Evolutionary conservation across 192 early-diverging fungal genomes (phyloP).

Genomic region (Backusella tarrabulga): DNA sequence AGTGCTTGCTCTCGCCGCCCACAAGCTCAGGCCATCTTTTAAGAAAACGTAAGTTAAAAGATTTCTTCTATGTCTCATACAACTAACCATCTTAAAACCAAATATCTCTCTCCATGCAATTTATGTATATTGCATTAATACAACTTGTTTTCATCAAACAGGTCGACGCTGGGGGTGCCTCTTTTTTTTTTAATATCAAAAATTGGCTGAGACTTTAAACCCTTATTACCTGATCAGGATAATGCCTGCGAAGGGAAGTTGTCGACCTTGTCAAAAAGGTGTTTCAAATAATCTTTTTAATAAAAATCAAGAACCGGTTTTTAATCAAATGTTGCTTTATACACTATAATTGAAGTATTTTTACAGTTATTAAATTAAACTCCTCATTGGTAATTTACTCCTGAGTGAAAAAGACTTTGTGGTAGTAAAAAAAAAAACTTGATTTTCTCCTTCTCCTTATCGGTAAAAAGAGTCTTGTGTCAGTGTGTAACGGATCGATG

Average conservation of each 20-base stretch:
- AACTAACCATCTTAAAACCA: no score
- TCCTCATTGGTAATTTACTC: not conserved
- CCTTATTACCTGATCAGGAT: constrained; percentile 50
- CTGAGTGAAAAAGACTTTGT: not conserved
- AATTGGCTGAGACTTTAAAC: constrained; percentile 46
- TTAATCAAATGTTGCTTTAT: not conserved
- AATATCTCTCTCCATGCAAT: no score
- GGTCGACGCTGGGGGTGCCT: constrained; percentile 45
- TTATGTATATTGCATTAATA: not conserved
- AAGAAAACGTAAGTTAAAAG: not conserved
- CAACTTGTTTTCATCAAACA: not conserved
- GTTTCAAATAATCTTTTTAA: not conserved
- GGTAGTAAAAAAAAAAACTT: not conserved
- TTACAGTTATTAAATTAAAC: not conserved
- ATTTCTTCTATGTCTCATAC: not conserved
- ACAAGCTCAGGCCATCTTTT: not conserved
- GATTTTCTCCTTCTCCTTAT: not conserved
- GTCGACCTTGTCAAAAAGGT: not conserved
- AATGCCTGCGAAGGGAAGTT: constrained; percentile 51
- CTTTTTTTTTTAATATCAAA: constrained; percentile 1
- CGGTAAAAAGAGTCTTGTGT: not conserved
- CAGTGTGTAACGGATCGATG: not conserved
- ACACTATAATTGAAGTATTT: not conserved
- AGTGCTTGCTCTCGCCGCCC: not conserved
- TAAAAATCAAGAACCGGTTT: not conserved